Base-by-base conservation (phyloP, 2,329 filamentous ascomycete genomes). In the Trichophyton simii region DNA sequence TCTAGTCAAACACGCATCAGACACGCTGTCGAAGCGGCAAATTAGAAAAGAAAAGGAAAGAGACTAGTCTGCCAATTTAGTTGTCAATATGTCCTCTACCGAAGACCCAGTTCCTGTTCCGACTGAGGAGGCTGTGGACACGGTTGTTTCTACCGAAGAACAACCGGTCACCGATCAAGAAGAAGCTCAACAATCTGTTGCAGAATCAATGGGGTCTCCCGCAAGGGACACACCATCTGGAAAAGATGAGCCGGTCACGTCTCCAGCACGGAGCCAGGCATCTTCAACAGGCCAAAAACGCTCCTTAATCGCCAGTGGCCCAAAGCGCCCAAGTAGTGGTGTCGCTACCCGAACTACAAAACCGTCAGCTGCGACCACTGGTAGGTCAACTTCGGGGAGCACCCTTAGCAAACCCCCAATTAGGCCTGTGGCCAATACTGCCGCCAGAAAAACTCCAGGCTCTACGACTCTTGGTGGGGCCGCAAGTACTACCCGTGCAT, bases 401-500 rank as follows among this genome's bases (percentile, higher is more conserved):
- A 75, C 75, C 0, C 64, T 78, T 60, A 78, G 69, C 67, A 77
- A 76, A 62, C 76, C 77, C 18, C 76, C 77, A 6, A 76, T 75
- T 15, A 74, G 77, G 25, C 75, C 76, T 1, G 65, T 72, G 2
- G 67, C 67, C 36, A 65, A 63, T 15, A 60, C 63, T 13, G 60
- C 63, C 9, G 66, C 68, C 15, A 71, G 75, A 46, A 76, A 71
- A 63, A 5, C 28, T 8, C 71, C 75, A 11, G 61, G 72, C 8
- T 64, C 63, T 18, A 65, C 63, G 5, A 60, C 63, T 57, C 70
- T 71, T 61, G 67, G 72, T 13, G 70, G 72, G 13, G 72, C 73
- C 3, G 69, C 72, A 11, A 52, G 13, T 31, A 65, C 72, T 38
- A 71, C 73, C 22, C 76, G 78, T 60, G 70, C 72, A 42, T 74